phyloP scores from a whole-genome alignment of 768 basidiomycete genomes.

The Serendipita sp. region DNA sequence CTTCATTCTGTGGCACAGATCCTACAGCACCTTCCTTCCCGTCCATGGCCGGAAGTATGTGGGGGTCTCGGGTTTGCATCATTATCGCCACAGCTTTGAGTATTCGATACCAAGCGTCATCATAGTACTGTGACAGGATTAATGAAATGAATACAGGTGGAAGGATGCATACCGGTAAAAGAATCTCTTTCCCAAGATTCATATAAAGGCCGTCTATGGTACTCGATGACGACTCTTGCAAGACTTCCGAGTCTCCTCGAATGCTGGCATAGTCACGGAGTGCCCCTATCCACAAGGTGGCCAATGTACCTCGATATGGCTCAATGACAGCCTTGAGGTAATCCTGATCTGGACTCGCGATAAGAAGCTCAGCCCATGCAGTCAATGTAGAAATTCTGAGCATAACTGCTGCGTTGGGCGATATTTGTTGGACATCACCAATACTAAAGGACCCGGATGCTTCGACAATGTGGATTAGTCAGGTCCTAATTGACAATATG shows the following conservation, averaged over 20 bases:
- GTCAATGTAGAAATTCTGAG: constrained; percentile 81
- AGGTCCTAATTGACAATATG: neutral
- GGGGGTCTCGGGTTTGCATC: constrained; percentile 54
- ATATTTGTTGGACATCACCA: constrained; percentile 73
- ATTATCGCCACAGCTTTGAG: constrained; percentile 71
- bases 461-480: constrained; percentile 20
- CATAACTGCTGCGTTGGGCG: constrained; percentile 92
- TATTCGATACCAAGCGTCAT: constrained; percentile 64
- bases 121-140: constrained; percentile 53
- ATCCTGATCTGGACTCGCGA: constrained; percentile 52
- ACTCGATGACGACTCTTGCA: constrained; percentile 58
- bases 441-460: constrained; percentile 72
- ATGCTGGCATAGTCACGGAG: constrained; percentile 88
- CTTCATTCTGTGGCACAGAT: constrained; percentile 25
- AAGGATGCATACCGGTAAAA: constrained; percentile 57
- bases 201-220: constrained; percentile 71
- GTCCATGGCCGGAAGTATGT: constrained; percentile 68
- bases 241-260: constrained; percentile 73
- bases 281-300: constrained; percentile 74
- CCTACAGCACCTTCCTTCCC: constrained; percentile 33
- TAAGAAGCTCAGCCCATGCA: constrained; percentile 88
- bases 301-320: constrained; percentile 59
- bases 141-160: neutral
- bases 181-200: constrained; percentile 77
- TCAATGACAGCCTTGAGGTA: constrained; percentile 73